These are phyloP conservation scores for Dysphania ambrosioides DNA, from an alignment of 148 eudicot species.

Conservation along the genomic window DNA sequence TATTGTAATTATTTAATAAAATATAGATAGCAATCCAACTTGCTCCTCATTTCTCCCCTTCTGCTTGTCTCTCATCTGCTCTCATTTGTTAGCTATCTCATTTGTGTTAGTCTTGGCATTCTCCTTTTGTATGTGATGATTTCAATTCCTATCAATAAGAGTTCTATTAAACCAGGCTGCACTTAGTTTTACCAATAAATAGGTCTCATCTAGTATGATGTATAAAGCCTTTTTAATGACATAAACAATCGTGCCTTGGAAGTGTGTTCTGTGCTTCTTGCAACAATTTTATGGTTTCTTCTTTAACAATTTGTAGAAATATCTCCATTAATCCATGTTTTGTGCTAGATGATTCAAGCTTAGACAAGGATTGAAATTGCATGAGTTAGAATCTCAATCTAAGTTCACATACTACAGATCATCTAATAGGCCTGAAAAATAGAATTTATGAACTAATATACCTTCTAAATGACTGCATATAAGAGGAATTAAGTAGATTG, in stretches of 20 bases:
- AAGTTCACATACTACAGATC: neutral
- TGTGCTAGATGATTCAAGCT: neutral
- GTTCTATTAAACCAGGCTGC: neutral
- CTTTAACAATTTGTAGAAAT: neutral
- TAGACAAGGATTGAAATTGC: neutral
- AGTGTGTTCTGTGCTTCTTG: neutral
- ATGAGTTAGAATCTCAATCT: neutral
- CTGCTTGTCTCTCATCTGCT: too few species aligned
- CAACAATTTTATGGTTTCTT: neutral
- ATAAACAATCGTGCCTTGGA: neutral
- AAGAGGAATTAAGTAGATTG: neutral
- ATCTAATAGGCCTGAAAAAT: too few species aligned
- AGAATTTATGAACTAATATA: neutral
- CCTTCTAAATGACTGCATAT: neutral
- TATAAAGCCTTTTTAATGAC: too few species aligned
- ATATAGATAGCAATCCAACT: too few species aligned
- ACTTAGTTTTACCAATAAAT: neutral
- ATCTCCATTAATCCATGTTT: neutral
- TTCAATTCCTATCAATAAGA: too few species aligned
- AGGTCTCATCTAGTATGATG: neutral
- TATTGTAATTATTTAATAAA: too few species aligned
- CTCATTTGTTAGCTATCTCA: too few species aligned
- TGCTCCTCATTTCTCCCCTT: too few species aligned
- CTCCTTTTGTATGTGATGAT: too few species aligned
- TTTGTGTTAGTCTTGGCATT: too few species aligned